Evolutionary conservation across 1,284 basidiomycete genomes (phyloP).

Genomic region (Neolentinus lepideus): DNA sequence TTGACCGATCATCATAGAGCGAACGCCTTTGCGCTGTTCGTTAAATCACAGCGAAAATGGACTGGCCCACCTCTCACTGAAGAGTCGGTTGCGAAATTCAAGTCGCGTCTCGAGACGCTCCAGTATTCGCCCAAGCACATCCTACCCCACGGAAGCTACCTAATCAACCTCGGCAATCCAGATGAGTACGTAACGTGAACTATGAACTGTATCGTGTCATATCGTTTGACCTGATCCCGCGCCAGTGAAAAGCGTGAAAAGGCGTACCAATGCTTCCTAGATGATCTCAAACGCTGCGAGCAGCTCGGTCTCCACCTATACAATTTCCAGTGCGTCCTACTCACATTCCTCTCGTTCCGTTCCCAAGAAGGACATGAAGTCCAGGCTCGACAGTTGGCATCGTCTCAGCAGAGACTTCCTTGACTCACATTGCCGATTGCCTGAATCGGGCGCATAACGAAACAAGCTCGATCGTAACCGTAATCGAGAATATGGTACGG

Average conservation of each 20-base stretch:
- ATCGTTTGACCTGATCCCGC: not conserved
- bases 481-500: constrained; percentile 82
- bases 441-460: constrained; percentile 74
- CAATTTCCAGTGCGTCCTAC: constrained; percentile 78
- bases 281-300: constrained; percentile 80
- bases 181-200: constrained; percentile 50
- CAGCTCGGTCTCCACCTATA: constrained; percentile 68
- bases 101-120: constrained; percentile 45
- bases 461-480: constrained; percentile 54
- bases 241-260: constrained; percentile 69
- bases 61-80: constrained; percentile 49
- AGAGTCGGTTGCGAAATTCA: constrained; percentile 47
- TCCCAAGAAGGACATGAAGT: constrained; percentile 26
- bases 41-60: constrained; percentile 84
- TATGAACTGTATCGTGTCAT: not conserved
- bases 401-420: constrained; percentile 53
- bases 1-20: constrained; percentile 39
- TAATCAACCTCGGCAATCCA: constrained; percentile 82
- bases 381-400: constrained; percentile 77
- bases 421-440: constrained; percentile 62
- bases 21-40: constrained; percentile 77
- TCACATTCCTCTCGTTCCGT: not conserved
- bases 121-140: constrained; percentile 54
- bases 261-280: constrained; percentile 76
- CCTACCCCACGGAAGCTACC: constrained; percentile 80